Percentiles rank a stretch among this genome's conserved stretches.
Evolutionary conservation across 2,329 filamentous ascomycete genomes (phyloP).

Genomic region (Pseudogymnoascus sp.): DNA sequence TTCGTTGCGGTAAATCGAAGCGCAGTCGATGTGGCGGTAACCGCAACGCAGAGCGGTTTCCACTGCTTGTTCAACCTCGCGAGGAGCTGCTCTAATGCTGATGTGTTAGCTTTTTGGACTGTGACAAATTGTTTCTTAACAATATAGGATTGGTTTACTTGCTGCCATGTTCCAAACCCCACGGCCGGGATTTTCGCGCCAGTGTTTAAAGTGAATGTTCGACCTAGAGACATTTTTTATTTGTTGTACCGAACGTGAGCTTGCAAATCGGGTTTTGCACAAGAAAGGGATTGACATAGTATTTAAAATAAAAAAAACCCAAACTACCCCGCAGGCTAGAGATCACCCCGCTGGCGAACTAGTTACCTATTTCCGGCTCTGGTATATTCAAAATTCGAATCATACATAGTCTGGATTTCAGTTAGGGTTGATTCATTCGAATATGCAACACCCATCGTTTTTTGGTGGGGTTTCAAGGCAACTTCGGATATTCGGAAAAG

Average conservation of each 20-base stretch:
- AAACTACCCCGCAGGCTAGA: not conserved
- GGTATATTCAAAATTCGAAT: not conserved
- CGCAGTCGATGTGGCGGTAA: constrained; percentile 44
- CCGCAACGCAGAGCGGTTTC: constrained; percentile 44
- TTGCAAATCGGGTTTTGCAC: not conserved
- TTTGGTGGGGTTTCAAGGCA: not conserved
- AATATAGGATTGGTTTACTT: constrained; percentile 27
- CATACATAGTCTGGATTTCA: not conserved
- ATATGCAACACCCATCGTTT: not conserved
- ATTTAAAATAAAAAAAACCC: not conserved
- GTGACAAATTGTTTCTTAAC: not conserved
- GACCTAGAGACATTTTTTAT: not conserved
- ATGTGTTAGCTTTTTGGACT: constrained; percentile 22
- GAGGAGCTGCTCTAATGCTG: constrained; percentile 20
- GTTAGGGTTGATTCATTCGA: not conserved
- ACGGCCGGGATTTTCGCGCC: constrained; percentile 37
- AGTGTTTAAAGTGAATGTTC: constrained; percentile 28
- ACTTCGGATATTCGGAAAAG: not conserved
- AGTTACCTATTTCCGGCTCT: not conserved
- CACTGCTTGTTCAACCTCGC: constrained; percentile 38
- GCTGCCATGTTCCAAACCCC: constrained; percentile 38
- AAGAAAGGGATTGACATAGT: not conserved
- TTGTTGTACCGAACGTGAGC: not conserved
- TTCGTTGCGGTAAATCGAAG: constrained; percentile 41
- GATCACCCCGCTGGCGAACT: not conserved